phyloP scores from a whole-genome alignment of 129 eudicot genomes.

The Sambucus nigra region DNA sequence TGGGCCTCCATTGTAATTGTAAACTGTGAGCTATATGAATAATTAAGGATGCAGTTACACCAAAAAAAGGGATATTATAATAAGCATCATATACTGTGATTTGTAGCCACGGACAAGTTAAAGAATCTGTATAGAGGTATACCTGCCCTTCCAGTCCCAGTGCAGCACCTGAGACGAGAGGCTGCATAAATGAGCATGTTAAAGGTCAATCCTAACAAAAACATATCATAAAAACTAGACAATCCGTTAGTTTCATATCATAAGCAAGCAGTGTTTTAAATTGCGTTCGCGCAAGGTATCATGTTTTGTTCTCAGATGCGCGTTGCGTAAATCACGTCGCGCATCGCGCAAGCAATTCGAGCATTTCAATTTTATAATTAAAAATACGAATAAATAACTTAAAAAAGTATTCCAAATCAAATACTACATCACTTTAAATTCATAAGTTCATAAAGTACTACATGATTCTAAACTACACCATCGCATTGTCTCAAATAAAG shows the following conservation, averaged over 20 bases:
- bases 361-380: no score
- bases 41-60: constrained; percentile 13
- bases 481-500: no score
- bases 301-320: no score
- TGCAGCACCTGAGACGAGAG: constrained; percentile 98
- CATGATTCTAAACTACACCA: no score
- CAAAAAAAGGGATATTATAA: constrained; percentile 3
- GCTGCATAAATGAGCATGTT: constrained; percentile 39
- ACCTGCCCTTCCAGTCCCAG: constrained; percentile 99
- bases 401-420: no score
- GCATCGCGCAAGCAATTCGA: no score
- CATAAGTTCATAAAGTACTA: no score
- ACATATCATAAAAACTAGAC: no score
- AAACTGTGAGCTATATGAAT: constrained; percentile 67
- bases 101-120: not conserved
- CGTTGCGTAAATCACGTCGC: no score
- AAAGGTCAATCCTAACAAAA: constrained; percentile 5
- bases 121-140: not conserved
- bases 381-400: no score
- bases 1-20: constrained; percentile 95
- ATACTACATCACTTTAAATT: no score
- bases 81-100: not conserved
- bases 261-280: not conserved
- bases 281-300: no score
- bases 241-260: not conserved